Evolutionary conservation across 2,329 filamentous ascomycete species (phyloP), one percentile per base, ranked within the genome.

Genomic region (Basipetospora chlamydospora): DNA sequence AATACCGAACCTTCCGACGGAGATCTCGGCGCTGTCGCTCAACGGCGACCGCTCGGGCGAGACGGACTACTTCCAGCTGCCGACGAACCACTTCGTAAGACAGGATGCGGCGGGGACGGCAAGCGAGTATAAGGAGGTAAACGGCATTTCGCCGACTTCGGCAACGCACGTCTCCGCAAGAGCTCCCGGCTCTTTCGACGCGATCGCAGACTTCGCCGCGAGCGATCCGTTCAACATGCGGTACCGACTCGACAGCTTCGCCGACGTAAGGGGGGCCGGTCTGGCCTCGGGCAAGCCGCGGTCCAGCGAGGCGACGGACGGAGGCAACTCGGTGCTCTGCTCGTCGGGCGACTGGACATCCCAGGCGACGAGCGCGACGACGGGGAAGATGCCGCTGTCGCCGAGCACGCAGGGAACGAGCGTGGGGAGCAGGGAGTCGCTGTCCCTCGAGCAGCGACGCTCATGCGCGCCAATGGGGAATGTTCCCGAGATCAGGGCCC

Each of bases 351-450:
- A 77, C 45, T 77, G 72, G 70, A 67, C 68, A 3, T 74, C 70
- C 4, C 72, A 77, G 44, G 70, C 66, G 4, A 77, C 73, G 11
- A 76, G 70, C 45, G 72, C 71, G 7, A 73, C 72, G 2, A 77
- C 72, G 2, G 67, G 70, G 34, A 76, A 74, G 53, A 67, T 75
- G 66, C 71, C 73, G 3, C 55, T 77, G 25, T 77, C 73, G 17
- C 74, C 74, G 3, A 77, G 73, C 49, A 78, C 74, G 3, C 65
- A 74, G 47, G 74, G 73, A 26, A 78, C 74, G 13, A 78, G 73
- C 51, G 72, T 78, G 43, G 66, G 73, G 44, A 77, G 73, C 53
- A 23, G 64, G 38, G 70, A 74, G 29, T 74, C 70, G 6, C 48
- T 65, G 37, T n/a, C n/a, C n/a, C n/a, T n/a, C n/a, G n/a, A n/a